phyloP scores from a whole-genome alignment of 768 basidiomycete species.

The Mrakia hoshinonis region DNA sequence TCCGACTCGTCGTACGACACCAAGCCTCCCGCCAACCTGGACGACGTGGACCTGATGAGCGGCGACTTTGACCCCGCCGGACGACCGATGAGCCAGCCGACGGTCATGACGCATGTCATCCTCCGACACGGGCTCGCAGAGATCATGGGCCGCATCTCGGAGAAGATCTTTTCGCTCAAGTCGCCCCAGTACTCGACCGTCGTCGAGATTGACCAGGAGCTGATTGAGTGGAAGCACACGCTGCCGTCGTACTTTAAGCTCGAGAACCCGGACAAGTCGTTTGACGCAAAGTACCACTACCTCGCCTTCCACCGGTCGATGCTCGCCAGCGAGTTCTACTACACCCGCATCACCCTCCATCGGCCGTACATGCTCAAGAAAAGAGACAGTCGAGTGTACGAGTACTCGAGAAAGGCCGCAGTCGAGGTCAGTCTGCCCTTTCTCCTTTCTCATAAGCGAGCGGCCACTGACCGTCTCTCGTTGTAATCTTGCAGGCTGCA shows the following conservation, averaged over 20 bases:
- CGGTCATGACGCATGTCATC: conserved; percentile 41
- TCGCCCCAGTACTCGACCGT: conserved; percentile 41
- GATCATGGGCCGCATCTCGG: not conserved
- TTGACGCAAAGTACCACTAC: conserved; percentile 39
- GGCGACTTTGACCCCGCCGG: conserved; percentile 40
- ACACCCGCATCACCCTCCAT: conserved; percentile 41
- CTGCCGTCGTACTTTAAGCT: conserved; percentile 29
- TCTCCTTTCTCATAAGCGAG: not conserved
- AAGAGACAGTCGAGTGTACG: conserved; percentile 38
- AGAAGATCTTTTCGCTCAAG: conserved; percentile 39
- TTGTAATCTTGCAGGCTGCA: conserved; percentile 31
- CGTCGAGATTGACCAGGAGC: conserved; percentile 41
- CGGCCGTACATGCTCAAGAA: conserved; percentile 40
- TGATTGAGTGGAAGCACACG: conserved; percentile 34
- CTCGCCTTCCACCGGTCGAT: conserved; percentile 42
- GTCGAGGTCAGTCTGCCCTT: conserved; percentile 34
- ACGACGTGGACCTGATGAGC: conserved; percentile 40
- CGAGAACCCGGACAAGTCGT: conserved; percentile 38
- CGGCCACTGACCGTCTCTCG: not conserved
- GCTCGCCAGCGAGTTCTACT: conserved; percentile 42
- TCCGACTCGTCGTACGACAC: conserved; percentile 42
- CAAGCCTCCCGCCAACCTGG: conserved; percentile 40
- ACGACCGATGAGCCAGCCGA: conserved; percentile 39
- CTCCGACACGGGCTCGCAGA: conserved; percentile 33
- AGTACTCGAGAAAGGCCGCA: conserved; percentile 40